Evolutionary conservation across 495 filamentous ascomycete species (phyloP), one percentile per base, ranked within the genome.

Genomic region (Podospora fimiseda): DNA sequence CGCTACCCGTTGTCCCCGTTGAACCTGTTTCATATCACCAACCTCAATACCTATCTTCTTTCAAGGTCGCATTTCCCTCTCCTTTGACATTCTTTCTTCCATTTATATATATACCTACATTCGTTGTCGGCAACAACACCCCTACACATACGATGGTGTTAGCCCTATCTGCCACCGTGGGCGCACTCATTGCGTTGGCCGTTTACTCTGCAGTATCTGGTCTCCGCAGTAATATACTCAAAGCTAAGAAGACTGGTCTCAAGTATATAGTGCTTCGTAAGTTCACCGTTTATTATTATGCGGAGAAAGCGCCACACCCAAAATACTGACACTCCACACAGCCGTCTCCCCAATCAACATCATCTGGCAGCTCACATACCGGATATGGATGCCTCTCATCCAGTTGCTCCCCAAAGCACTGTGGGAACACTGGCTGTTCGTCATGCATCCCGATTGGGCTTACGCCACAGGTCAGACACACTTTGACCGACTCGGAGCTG

Each of bases 381-480:
- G 39, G 24, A 16, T 83, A 5, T 80, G 68, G 70, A 45, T 80
- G 4, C 78, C 78, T 3, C 19, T 80, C 14, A 65, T 83, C 40
- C 60, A 66, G 49, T 59, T 62, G 27, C 66, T 83, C 2, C 80
- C 78, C 11, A 59, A 61, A 24, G 60, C 66, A 20, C 75, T 64
- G 60, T 77, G 70, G 60, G 55, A 74, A 43, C 47, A 67, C 18
- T 75, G 74, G 67, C 47, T 81, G 47, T 63, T 75, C 27, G 39
- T 70, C 37, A 60, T 74, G 56, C 42, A 55, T 0, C 58, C 63
- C 23, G 65, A 72, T 23, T 75, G 69, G 70, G 61, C 60, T 16
- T 75, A 62, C 45, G 42, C 40, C 11, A 55, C 60, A 1, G 61
- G 63, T 20, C 69, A 73, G 37, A 57, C 56, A 47, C 52, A 67